Evolutionary conservation across 2,329 filamentous ascomycete genomes (phyloP).

Genomic region (Talaromyces amestolkiae): DNA sequence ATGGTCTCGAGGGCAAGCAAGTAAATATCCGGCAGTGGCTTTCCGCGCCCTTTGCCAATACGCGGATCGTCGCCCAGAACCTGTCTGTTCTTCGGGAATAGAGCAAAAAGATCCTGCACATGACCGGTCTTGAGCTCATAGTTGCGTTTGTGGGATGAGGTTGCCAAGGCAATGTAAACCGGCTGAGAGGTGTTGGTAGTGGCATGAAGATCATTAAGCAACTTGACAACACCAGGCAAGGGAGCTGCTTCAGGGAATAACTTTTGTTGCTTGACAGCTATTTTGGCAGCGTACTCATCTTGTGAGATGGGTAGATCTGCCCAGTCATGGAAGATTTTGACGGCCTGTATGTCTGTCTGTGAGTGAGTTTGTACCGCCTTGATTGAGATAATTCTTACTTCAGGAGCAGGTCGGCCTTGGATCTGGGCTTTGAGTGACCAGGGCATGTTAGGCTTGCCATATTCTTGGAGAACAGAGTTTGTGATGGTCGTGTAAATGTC

Average conservation of each 20-base stretch:
- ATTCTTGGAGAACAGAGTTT: constrained; percentile 75
- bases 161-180: constrained; percentile 82
- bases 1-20: constrained; percentile 79
- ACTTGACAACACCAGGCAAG: constrained; percentile 70
- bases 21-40: constrained; percentile 94
- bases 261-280: constrained; percentile 63
- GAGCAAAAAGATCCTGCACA: constrained; percentile 50
- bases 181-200: constrained; percentile 39
- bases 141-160: constrained; percentile 69
- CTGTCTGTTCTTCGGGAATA: constrained; percentile 66
- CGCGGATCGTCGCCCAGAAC: constrained; percentile 83
- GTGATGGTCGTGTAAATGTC: constrained; percentile 82
- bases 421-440: constrained; percentile 93
- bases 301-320: constrained; percentile 74
- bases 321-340: constrained; percentile 72
- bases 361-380: constrained; percentile 9
- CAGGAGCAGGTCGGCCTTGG: constrained; percentile 62
- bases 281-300: constrained; percentile 64
- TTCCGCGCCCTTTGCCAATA: constrained; percentile 76
- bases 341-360: constrained; percentile 42
- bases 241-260: constrained; percentile 73
- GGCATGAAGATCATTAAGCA: constrained; percentile 54
- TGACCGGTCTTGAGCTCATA: constrained; percentile 72
- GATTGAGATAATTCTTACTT: constrained; percentile 36
- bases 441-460: constrained; percentile 71